Percentiles rank a stretch among this genome's conserved stretches.
Conservation (phyloP, 75 land plant genomes). For the Picea sitchensis region DNA sequence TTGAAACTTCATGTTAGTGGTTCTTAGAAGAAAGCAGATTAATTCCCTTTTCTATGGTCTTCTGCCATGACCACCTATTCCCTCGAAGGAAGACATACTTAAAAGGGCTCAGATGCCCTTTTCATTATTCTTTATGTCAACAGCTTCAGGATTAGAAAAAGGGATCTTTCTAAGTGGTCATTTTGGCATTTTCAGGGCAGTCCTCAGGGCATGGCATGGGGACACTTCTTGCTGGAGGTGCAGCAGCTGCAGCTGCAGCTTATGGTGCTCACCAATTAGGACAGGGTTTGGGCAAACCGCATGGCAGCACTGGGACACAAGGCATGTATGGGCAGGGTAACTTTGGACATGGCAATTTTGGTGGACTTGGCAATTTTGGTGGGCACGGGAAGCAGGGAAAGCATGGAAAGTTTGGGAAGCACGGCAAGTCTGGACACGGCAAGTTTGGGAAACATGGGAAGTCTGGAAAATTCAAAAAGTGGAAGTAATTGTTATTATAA, state of each 20-base stretch:
- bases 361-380: not conserved
- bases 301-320: not conserved
- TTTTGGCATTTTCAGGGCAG: slow-evolving; percentile 11
- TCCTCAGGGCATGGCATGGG: slow-evolving; percentile 18
- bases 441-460: slow-evolving; percentile 12
- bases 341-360: not conserved
- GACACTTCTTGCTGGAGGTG: slow-evolving; percentile 42
- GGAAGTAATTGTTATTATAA: slow-evolving; percentile 3
- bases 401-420: slow-evolving; percentile 24
- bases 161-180: no score
- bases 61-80: no score
- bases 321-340: slow-evolving; percentile 19
- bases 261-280: slow-evolving; percentile 35
- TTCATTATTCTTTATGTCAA: no score
- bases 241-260: slow-evolving; percentile 48
- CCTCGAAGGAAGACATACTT: no score
- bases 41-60: no score
- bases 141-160: no score
- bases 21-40: no score
- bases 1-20: no score
- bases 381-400: slow-evolving; percentile 10
- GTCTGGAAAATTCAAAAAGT: slow-evolving; percentile 9
- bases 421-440: slow-evolving; percentile 13
- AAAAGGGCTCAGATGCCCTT: no score
- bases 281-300: slow-evolving; percentile 10